These are phyloP conservation scores for Zygoascus biomembranicola DNA, from an alignment of 805 yeast species.

Conservation along the genomic window DNA sequence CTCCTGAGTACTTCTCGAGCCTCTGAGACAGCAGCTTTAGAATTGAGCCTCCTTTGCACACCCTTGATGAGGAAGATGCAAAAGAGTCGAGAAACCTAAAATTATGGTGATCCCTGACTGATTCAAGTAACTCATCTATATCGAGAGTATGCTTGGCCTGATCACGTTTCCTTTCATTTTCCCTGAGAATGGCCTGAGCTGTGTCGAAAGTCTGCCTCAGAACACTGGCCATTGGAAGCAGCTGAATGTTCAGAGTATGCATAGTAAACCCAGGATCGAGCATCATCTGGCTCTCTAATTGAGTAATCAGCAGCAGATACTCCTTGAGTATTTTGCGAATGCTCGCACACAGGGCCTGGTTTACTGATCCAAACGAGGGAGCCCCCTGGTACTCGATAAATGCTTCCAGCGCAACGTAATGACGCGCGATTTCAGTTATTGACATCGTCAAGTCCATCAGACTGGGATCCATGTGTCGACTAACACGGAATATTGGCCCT, in stretches of 20 bases:
- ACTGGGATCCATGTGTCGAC: conserved; percentile 64
- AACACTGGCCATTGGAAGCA: conserved; percentile 32
- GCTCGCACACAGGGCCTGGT: conserved; percentile 63
- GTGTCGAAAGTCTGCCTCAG: conserved; percentile 54
- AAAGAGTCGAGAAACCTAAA: conserved; percentile 7
- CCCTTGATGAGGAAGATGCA: conserved; percentile 16
- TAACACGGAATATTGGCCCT: conserved; percentile 73
- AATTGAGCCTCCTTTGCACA: conserved; percentile 66
- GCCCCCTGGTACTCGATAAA: conserved; percentile 56
- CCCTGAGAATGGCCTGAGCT: conserved; percentile 35
- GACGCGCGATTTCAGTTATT: conserved; percentile 54
- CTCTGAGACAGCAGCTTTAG: conserved; percentile 53
- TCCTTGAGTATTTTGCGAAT: conserved; percentile 39
- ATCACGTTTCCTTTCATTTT: conserved; percentile 30
- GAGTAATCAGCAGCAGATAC: conserved; percentile 22
- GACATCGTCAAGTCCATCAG: conserved; percentile 60
- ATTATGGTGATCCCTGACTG: conserved; percentile 26
- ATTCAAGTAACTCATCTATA: conserved; percentile 37
- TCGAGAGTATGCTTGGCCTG: conserved; percentile 27
- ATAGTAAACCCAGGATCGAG: conserved; percentile 47
- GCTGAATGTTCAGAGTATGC: conserved; percentile 46
- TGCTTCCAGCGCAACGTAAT: conserved; percentile 46
- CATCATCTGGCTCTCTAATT: conserved; percentile 47
- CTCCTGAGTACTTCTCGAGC: conserved; percentile 57
- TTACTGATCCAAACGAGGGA: conserved; percentile 54